Evolutionary conservation across 177 flowering plant species (phyloP).

Genomic region (Vitis hybrid): DNA sequence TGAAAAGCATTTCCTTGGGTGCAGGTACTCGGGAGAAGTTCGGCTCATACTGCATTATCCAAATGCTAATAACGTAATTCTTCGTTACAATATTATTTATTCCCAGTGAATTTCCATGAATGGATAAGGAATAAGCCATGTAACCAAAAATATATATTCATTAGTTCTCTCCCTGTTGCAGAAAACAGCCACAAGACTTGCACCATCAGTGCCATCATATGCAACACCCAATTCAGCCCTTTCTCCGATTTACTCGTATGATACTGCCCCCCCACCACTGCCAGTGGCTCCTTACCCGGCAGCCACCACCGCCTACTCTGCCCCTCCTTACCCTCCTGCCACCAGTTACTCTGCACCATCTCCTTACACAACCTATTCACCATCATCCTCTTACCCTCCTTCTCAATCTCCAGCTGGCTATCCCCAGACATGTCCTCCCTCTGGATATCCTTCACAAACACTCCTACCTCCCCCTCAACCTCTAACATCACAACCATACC

Average conservation of each 20-base stretch:
- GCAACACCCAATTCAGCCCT: slow-evolving; percentile 17
- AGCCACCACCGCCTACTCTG: slow-evolving; percentile 7
- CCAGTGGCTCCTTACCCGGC: slow-evolving; percentile 6
- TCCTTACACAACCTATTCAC: no score
- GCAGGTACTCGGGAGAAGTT: slow-evolving; percentile 41
- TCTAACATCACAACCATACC: no score
- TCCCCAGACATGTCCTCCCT: no score
- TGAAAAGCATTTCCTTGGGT: background rate
- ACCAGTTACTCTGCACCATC: no score
- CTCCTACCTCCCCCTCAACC: no score
- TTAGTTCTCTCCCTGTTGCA: slow-evolving; percentile 12
- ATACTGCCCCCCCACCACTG: slow-evolving; percentile 17
- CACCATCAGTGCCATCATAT: slow-evolving; percentile 27
- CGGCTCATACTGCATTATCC: slow-evolving; percentile 31
- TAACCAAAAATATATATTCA: background rate
- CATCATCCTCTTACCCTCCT: no score
- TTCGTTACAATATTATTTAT: background rate
- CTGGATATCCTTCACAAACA: no score
- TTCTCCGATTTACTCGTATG: background rate
- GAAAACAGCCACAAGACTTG: slow-evolving; percentile 13
- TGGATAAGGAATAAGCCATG: background rate
- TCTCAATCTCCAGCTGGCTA: no score
- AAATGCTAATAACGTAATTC: slow-evolving; percentile 19
- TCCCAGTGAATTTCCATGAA: no score
- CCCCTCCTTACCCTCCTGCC: slow-evolving; percentile 8